Base-by-base conservation (phyloP, 1,284 basidiomycete genomes). In the Rhodotorula sp. region DNA sequence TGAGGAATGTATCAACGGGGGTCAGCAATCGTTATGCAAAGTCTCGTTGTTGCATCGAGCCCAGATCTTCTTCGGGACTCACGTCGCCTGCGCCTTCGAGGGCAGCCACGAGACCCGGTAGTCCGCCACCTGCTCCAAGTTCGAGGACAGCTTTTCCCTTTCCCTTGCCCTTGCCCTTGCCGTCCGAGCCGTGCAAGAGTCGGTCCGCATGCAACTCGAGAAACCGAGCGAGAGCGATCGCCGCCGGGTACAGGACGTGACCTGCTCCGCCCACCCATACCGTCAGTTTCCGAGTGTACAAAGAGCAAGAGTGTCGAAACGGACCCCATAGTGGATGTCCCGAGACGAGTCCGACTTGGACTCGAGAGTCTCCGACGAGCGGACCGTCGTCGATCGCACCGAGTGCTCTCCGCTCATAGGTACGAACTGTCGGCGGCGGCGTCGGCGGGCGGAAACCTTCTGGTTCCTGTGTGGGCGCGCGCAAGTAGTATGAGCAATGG, bases 101-200 rank as follows among this genome's bases (percentile, higher is more conserved):
- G 0, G 85, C 86, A 0, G 87, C 83, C 1, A 93, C 86, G 20
- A 97, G 83, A 4, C 90, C 88, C 0, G 95, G 95, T 24, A 98
- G 82, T 0, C 89, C 95, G 2, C 92, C 93, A 0, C 93, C 95
- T 0, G 95, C 95, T 1, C 95, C 95, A 0, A 98, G 86, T 80
- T 99, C 95, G 3, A 98, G 83, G 0, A 97, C 87, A 42, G 80
- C 82, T 66, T 82, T 82, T 22, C 78, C 81, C 65, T 82, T 82
- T 24, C 78, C 81, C 44, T 62, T 62, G 20, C 82, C 79, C 5
- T 83, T 74, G 0, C 84, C 80, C 0, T 77, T 76, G 57, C 88
- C 83, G 29, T 84, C 70, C 22, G 53, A n/a, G 8, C 68, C 62
- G 29, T 70, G 74, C 17, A 73, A 49, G 4, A 76, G 68, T 0